Evolutionary conservation across 129 eudicot genomes (phyloP), one percentile per base, ranked within the genome.

Genomic region (Lactuca sativa): DNA sequence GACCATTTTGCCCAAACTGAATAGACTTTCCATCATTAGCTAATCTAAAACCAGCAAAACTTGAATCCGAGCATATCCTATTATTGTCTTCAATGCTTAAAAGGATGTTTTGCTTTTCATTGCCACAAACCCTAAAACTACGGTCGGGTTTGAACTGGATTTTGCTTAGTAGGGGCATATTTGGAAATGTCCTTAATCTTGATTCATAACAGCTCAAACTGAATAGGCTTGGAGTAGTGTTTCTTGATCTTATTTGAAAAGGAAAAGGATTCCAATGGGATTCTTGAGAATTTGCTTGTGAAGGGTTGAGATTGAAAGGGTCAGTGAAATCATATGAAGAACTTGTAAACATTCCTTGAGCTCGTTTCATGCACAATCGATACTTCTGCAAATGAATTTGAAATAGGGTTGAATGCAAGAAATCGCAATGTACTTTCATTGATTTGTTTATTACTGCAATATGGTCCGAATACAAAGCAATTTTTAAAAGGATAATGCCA

Each of bases 41-140:
- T 57, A 86, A 73, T 73, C 81, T 77, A 41, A 76, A 71, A 38
- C 91, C 91, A 11, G 82, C 78, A 64, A 78, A 85, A 34, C 43
- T 40, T 15, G 68, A 11, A 49, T 37, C 47, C 36, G 60, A 47
- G 18, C 49, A 32, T 44, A 53, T 54, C 25, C 54, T 59, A 34
- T 34, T 51, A 56, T 36, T 34, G 59, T 74, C 72, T 15, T 43
- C 60, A 8, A 61, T 33, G 59, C 73, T 66, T 17, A 74, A 31
- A 38, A 84, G 83, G 71, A 74, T 51, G 69, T 64, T 75, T 66
- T 69, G 78, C 58, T 37, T 81, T 71, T 81, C 60, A 41, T 80
- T 77, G 7, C 70, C 81, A 59, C 81, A 81, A 16, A 81, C 59
- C 49, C 86, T 71, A 69, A 69, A 81, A 43, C 67, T 69, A 52